Evolutionary conservation across 2,329 filamentous ascomycete genomes (phyloP), one percentile per base, ranked within the genome.

Genomic region (Zymoseptoria crescenta): DNA sequence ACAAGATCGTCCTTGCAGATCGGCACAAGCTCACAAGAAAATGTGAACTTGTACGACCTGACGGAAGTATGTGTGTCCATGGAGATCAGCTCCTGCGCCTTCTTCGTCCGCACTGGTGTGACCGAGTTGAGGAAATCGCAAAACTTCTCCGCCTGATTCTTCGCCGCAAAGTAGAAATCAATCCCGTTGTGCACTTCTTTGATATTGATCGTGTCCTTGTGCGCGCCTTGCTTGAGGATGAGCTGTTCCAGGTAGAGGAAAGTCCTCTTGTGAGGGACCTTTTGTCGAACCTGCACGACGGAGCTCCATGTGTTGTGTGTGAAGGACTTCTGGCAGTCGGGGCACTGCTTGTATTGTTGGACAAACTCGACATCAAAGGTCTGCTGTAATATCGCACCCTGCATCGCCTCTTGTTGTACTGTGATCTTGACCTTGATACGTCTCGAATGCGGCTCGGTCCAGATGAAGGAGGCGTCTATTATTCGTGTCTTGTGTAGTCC

Each of bases 1-100:
- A 99, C 90, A 28, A 99, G 80, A 72, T 99, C 94, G 68, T 99
- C 94, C 75, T 96, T 96, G 80, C 94, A 97, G 54, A 99, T 91
- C 1, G 94, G 94, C 27, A 97, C 87, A 54, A 99, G 76, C 72
- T 96, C 90, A 56, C 88, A 85, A 0, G 91, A 95, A 75, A 86
- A 97, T 52, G 89, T 87, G 77, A 96, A 96, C 74, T 99, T 99
- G 83, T 93, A 97, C 35, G 87, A 91, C 75, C 90, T 94, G 61
- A 87, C 88, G 16, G 88, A 89, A 0, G 92, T 96, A 76, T 99
- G 94, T 10, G 87, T 84, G 74, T 99, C 93, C 78, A 91, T 86
- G 4, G 91, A 96, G 67, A 99, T 97, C 52, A 97, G 82, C 74
- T 96, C 89, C 70, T 95, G 87, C n/a, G 87, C 88, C 68, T 92